Evolutionary conservation across 2,329 filamentous ascomycete species (phyloP).

Genomic region (Apiospora rasikravindrae): DNA sequence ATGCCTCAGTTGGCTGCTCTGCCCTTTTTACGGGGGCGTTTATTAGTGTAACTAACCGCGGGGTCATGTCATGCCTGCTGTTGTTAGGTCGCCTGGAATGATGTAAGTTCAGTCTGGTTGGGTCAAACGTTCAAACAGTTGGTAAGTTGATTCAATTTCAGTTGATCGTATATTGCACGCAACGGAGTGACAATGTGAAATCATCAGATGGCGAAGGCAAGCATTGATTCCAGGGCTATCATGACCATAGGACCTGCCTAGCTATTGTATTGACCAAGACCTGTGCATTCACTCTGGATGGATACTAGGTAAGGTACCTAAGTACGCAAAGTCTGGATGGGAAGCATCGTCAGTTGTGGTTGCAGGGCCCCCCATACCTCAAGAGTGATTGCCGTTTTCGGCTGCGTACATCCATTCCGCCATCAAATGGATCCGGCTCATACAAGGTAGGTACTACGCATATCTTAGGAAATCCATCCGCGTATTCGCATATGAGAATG

Average conservation of each 20-base stretch:
- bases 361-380: background rate
- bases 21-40: constrained; percentile 7
- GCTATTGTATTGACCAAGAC: background rate
- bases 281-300: background rate
- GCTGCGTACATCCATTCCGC: constrained; percentile 7
- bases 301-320: background rate
- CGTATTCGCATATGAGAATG: background rate
- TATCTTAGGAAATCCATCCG: background rate
- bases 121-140: constrained; percentile 5
- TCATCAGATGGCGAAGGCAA: background rate
- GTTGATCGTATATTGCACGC: background rate
- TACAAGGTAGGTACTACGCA: background rate
- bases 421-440: background rate
- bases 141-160: background rate
- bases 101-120: background rate
- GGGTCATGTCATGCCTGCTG: constrained; percentile 12
- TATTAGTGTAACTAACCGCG: constrained; percentile 9
- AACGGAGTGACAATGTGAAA: background rate
- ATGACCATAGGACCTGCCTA: background rate
- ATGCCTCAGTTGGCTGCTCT: constrained; percentile 8
- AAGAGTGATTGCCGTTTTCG: constrained; percentile 6
- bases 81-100: background rate
- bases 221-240: background rate
- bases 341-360: constrained; percentile 5
- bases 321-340: background rate